Conservation (phyloP, 225 moss, liverwort and hornwort species). For the Asterella californica region DNA sequence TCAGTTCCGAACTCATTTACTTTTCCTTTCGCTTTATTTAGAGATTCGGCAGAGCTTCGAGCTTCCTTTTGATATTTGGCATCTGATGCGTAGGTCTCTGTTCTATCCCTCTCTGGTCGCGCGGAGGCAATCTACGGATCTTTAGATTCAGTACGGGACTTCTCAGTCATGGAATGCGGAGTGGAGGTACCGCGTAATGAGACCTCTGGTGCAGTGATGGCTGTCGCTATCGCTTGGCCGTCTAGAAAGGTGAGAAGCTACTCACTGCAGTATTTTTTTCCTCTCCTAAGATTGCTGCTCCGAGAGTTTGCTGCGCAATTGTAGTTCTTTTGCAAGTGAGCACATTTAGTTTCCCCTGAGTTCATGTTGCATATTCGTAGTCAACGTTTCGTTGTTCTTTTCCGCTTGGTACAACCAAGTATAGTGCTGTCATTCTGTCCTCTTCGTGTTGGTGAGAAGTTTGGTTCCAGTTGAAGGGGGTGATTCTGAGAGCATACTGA, state of each 20-base stretch:
- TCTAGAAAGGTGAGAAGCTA: constrained; percentile 63
- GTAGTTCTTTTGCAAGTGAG: neutral
- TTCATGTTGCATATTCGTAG: neutral
- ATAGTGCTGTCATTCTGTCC: neutral
- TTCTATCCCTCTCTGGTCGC: constrained; percentile 13
- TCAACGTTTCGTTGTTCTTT: neutral
- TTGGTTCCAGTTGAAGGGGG: neutral
- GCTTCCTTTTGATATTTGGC: neutral
- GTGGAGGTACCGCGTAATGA: constrained; percentile 44
- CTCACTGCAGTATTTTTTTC: neutral
- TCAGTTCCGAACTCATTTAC: neutral
- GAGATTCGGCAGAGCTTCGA: neutral
- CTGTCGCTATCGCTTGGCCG: constrained; percentile 79
- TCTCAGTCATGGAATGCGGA: constrained; percentile 41
- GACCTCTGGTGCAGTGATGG: constrained; percentile 50
- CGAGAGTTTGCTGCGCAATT: neutral
- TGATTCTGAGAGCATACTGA: neutral
- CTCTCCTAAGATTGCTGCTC: neutral
- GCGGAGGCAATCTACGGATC: constrained; percentile 2
- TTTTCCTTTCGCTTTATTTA: neutral
- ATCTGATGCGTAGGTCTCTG: constrained; percentile 25
- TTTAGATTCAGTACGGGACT: constrained; percentile 40
- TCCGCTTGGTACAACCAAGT: neutral
- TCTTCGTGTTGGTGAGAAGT: neutral
- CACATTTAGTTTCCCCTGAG: neutral